phyloP scores from a whole-genome alignment of 441 rosid genomes.

The Pelargonium australe region DNA sequence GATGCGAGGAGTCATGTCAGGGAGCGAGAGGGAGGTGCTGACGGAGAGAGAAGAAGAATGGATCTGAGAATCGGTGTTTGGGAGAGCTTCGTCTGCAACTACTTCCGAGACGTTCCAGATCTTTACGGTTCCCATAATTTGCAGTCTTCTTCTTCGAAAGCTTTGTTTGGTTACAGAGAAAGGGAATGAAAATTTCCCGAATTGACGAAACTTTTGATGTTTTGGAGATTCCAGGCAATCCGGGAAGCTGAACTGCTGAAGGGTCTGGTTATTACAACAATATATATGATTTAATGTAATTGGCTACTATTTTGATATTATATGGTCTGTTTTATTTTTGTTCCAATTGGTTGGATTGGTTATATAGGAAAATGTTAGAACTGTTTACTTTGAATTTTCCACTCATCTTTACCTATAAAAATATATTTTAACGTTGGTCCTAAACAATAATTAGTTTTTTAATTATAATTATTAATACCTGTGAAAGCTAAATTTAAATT shows the following conservation, averaged over 20 bases:
- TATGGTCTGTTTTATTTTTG: too few relatives aligned
- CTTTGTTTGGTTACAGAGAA: background rate
- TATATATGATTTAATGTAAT: too few relatives aligned
- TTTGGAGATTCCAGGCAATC: background rate
- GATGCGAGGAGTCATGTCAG: constrained; percentile 50
- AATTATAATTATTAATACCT: too few relatives aligned
- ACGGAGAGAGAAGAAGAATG: constrained; percentile 44
- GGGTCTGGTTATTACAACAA: too few relatives aligned
- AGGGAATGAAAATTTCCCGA: background rate
- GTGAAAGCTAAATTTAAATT: too few relatives aligned
- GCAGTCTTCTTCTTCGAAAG: background rate
- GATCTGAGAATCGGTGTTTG: constrained; percentile 22
- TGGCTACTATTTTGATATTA: too few relatives aligned
- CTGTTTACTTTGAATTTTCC: too few relatives aligned
- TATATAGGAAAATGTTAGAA: too few relatives aligned
- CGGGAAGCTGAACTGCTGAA: background rate
- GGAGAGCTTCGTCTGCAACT: constrained; percentile 21
- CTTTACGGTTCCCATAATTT: constrained; percentile 37
- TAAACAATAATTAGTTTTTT: too few relatives aligned
- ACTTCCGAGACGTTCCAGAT: constrained; percentile 39
- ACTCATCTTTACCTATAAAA: too few relatives aligned
- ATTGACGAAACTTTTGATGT: background rate
- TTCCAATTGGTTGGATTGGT: too few relatives aligned
- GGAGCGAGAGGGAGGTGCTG: constrained; percentile 44
- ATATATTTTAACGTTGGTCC: too few relatives aligned